A percentile compares a stretch with the other conserved stretches of the same genome.
Evolutionary conservation across 2,329 filamentous ascomycete species (phyloP).

Genomic region (Pseudophaeomoniella oleicola): DNA sequence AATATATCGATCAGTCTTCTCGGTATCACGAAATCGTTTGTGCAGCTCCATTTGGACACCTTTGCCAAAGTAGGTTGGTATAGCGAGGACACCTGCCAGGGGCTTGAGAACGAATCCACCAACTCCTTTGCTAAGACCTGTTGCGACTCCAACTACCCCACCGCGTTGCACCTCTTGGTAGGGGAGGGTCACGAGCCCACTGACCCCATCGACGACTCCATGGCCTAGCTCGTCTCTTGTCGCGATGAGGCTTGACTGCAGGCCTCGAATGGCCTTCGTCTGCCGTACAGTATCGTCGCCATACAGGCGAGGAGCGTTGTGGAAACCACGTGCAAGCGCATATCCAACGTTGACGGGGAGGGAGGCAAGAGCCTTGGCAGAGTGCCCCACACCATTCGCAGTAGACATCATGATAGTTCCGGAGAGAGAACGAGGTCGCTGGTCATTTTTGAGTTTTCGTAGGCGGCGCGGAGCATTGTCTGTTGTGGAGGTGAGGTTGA

Average conservation of each 20-base stretch:
- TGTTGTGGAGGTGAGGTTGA: conserved; percentile 4
- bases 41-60: conserved; percentile 26
- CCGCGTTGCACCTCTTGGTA: conserved; percentile 24
- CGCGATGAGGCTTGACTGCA: conserved; percentile 28
- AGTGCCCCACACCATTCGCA: conserved; percentile 10
- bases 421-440: conserved; percentile 4
- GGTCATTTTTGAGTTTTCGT: conserved; percentile 2
- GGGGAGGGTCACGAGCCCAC: conserved; percentile 29
- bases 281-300: conserved; percentile 33
- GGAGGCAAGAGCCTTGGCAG: conserved; percentile 8
- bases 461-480: neutral
- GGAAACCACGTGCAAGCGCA: conserved; percentile 37
- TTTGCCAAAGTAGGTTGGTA: conserved; percentile 26
- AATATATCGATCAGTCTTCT: conserved; percentile 23
- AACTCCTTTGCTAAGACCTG: conserved; percentile 30
- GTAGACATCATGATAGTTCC: conserved; percentile 9
- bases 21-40: conserved; percentile 17
- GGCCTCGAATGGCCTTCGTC: conserved; percentile 24
- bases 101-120: conserved; percentile 31
- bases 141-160: conserved; percentile 25
- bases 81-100: conserved; percentile 26
- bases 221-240: conserved; percentile 30
- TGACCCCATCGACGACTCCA: conserved; percentile 29
- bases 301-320: conserved; percentile 38
- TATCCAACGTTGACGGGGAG: conserved; percentile 34